Base-by-base conservation (phyloP, 257 asterid species). In the Nemophila menziesii region DNA sequence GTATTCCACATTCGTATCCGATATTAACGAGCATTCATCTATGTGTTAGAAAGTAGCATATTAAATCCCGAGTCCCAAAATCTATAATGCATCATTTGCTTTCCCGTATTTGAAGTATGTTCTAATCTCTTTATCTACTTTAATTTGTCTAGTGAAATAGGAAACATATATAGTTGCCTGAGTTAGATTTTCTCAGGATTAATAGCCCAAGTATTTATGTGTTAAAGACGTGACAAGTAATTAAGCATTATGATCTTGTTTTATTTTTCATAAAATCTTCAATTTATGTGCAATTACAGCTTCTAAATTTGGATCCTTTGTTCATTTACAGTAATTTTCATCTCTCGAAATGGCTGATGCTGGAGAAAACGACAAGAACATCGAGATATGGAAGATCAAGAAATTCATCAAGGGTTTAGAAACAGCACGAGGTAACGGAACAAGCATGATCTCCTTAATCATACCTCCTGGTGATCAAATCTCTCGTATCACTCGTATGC, bases 401-500 rank as follows among this genome's bases (percentile, higher is more conserved):
- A 64, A 69, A 39, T 33, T 69, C 27, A 64, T 69, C 44, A 69
- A 64, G 52, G 76, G 69, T 39, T 43, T 69, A 57, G 48, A 69
- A 29, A 50, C 76, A 39, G 76, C 65, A n/a, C 52, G 72, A 56
- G 76, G 76, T 52, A 69, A 69, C 22, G 76, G 76, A 23, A 69
- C 76, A 40, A 64, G 76, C 56, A 69, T 64, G 76, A 69, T 69
- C 56, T 69, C 76, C 39, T 72, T 69, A 33, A 69, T 69, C 45
- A 56, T 69, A 39, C 76, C 76, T 43, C 76, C 76, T 4, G 72
- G 76, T 44, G 71, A 69, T 48, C 76, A 69, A 51, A 64, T 64
- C 43, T 60, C 76, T 37, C 58, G 76, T 34, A 63, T 64, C 27
- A 64, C 62, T 22, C 60, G 58, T 60, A 60, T 69, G 71, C 53